These are phyloP conservation scores for Wickerhamiella musiphila DNA, from an alignment of 805 yeast genomes.

Conservation along the genomic window DNA sequence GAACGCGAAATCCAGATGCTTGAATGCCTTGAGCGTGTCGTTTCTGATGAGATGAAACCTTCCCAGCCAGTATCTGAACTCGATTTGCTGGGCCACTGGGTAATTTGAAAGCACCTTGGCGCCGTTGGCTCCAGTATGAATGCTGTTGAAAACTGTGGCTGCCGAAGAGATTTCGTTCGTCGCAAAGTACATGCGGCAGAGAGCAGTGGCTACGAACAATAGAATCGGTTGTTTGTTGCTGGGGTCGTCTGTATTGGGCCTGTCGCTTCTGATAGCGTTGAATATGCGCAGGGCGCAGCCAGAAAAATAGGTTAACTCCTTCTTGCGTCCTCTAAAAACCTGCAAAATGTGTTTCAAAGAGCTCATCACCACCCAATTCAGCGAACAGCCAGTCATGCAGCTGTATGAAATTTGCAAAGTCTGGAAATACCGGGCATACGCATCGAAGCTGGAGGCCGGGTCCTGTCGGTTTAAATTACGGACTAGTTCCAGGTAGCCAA, in stretches of 20 bases:
- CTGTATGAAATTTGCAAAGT: constrained; percentile 25
- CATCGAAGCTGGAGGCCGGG: constrained; percentile 31
- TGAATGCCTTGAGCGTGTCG: constrained; percentile 7
- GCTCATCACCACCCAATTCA: constrained; percentile 8
- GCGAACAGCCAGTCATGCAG: constrained; percentile 18
- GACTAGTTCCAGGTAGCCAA: constrained; percentile 31
- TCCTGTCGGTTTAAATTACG: constrained; percentile 38
- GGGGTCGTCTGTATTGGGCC: constrained; percentile 16
- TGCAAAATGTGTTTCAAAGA: constrained; percentile 4
- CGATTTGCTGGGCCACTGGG: constrained; percentile 14
- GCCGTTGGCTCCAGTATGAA: constrained; percentile 27
- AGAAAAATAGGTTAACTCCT: constrained; percentile 28
- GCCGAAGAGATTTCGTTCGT: constrained; percentile 26
- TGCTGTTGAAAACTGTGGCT: constrained; percentile 72
- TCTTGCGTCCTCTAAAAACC: constrained; percentile 4
- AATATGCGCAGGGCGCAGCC: constrained; percentile 38
- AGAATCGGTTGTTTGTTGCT: constrained; percentile 30
- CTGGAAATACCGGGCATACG: constrained; percentile 30
- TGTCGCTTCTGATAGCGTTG: constrained; percentile 39
- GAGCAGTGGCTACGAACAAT: constrained; percentile 33
- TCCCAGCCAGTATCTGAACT: constrained; percentile 17
- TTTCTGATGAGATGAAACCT: constrained; percentile 20
- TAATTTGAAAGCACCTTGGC: constrained; percentile 5
- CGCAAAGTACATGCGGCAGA: constrained; percentile 37
- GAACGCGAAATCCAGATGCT: constrained; percentile 41